Conservation (phyloP, 192 early-diverging fungal species). For the Thamnidium elegans region DNA sequence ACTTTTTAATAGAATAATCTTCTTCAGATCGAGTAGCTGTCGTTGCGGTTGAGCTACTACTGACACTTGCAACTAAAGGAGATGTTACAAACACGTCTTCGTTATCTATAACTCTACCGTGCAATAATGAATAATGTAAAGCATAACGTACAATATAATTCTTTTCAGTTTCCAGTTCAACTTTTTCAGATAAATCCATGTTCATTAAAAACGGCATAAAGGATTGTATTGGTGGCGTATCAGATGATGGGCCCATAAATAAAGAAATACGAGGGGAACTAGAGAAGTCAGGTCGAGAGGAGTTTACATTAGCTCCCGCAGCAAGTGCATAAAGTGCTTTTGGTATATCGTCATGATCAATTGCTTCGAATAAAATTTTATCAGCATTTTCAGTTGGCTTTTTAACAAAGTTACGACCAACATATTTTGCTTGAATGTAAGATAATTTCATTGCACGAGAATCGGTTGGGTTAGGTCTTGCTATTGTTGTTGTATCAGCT, state of each 20-base stretch:
- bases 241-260: neutral
- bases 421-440: conserved; percentile 62
- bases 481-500: neutral
- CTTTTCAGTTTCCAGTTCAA: neutral
- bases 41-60: neutral
- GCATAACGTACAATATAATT: conserved; percentile 1
- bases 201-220: neutral
- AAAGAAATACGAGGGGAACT: neutral
- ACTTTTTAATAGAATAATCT: neutral
- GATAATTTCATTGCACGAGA: conserved; percentile 49
- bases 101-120: neutral
- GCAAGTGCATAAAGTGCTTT: conserved; percentile 42
- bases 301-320: conserved; percentile 43
- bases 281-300: conserved; percentile 27
- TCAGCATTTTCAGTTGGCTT: neutral
- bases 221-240: neutral
- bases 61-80: neutral
- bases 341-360: conserved; percentile 39
- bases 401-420: conserved; percentile 46
- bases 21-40: neutral
- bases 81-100: neutral
- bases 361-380: conserved; percentile 23
- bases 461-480: conserved; percentile 39
- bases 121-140: conserved; percentile 10
- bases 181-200: neutral